Evolutionary conservation across 345 rosid species (phyloP), one percentile per base, ranked within the genome.

Genomic region (Gossypium anomalum): DNA sequence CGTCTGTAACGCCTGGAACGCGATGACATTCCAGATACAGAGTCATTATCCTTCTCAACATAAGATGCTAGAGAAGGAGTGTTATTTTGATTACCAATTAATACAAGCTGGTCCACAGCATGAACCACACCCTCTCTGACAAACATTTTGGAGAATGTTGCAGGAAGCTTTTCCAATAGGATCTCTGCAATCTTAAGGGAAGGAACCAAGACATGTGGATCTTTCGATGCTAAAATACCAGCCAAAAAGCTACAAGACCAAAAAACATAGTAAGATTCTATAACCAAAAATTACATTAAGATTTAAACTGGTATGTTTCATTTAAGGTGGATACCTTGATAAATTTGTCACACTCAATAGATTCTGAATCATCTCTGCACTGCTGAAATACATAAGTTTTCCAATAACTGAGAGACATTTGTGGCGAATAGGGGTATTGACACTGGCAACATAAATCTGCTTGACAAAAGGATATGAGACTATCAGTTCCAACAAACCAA

Each of bases 181-280:
- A 96, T 89, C 77, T 96, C 98, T 34, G 98, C 93, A 81, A 96
- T 87, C 82, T 93, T 98, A 29, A 96, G 92, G 8, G 99, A 85
- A 84, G 98, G 99, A 85, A 96, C 89, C 89, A 96, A 81, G 60
- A 93, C 97, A 49, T 90, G 93, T 27, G 99, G 99, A 84, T 93
- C 98, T 88, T 96, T 96, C 99, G 97, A 96, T 61, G 99, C 99
- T 79, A 96, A 84, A 71, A 96, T 90, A 82, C 99, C 98, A 79
- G 99, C 98, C 80, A 96, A 81, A 85, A 93, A 93, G 80, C 99
- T 96, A 74, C 61, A 79, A 72, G 49, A 76, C 51, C 59, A 76
- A 78, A 77, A 25, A 66, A 27, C 41, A 81, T 74, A 57, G 51
- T 67, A 60, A 80, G 71, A 44, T 64, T 43, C 62, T 38, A 9